Evolutionary conservation across 2,329 filamentous ascomycete species (phyloP).

Genomic region (Penicillium rolfsii): DNA sequence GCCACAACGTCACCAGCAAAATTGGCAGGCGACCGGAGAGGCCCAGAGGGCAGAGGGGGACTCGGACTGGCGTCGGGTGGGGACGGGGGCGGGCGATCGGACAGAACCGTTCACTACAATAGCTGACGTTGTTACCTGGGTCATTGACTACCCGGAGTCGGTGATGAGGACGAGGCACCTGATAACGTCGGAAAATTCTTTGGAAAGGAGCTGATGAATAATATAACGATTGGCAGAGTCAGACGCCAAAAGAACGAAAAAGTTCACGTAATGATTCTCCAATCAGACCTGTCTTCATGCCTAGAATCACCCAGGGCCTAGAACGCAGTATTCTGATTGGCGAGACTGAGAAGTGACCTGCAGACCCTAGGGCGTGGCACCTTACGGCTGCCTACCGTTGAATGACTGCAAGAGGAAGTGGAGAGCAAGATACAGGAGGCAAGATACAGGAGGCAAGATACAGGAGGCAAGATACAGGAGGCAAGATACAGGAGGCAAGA

Average conservation of each 20-base stretch:
- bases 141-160: background rate
- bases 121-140: too few species aligned
- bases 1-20: conserved; percentile 25
- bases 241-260: background rate
- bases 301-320: background rate
- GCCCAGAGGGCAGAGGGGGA: conserved; percentile 9
- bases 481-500: too few species aligned
- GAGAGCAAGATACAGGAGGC: background rate
- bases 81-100: conserved; percentile 17
- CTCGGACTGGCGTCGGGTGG: conserved; percentile 13
- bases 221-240: background rate
- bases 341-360: conserved; percentile 3
- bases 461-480: background rate
- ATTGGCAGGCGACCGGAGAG: conserved; percentile 11
- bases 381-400: background rate
- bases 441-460: background rate
- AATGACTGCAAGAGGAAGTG: background rate
- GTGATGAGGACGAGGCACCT: background rate
- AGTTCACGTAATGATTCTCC: background rate
- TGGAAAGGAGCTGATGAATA: background rate
- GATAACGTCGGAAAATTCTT: background rate
- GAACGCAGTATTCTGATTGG: background rate
- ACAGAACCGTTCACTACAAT: conserved; percentile 1
- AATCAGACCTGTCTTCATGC: background rate
- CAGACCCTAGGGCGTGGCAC: background rate